Conservation (phyloP, 208 protist genomes). For the Acanthamoeba royreba region DNA sequence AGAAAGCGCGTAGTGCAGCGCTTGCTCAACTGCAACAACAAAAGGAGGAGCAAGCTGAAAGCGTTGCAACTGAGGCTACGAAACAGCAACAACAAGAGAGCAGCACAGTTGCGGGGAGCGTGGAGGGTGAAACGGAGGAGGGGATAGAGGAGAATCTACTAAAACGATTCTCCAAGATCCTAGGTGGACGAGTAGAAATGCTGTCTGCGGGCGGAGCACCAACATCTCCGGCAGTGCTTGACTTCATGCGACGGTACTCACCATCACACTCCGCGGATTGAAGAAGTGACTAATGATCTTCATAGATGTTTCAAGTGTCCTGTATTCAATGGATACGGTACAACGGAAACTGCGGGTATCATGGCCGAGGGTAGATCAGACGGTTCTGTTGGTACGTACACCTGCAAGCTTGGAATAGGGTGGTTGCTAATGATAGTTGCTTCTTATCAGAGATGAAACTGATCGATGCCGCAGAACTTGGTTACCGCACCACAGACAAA, state of each 20-base stretch:
- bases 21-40: neutral
- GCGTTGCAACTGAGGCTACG: neutral
- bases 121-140: neutral
- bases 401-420: too few relatives aligned
- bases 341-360: neutral
- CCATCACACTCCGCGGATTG: neutral
- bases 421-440: too few relatives aligned
- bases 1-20: neutral
- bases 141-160: neutral
- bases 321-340: conserved; percentile 26
- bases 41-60: neutral
- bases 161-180: neutral
- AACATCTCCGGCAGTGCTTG: neutral
- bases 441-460: conserved; percentile 28
- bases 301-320: conserved; percentile 3
- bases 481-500: neutral
- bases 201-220: neutral
- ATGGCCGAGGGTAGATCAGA: neutral
- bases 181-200: neutral
- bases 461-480: neutral
- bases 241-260: neutral
- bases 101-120: neutral
- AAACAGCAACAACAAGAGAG: neutral
- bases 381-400: neutral
- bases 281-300: neutral